phyloP scores from a whole-genome alignment of 2,329 filamentous ascomycete species.

The Microdochium paspali region DNA sequence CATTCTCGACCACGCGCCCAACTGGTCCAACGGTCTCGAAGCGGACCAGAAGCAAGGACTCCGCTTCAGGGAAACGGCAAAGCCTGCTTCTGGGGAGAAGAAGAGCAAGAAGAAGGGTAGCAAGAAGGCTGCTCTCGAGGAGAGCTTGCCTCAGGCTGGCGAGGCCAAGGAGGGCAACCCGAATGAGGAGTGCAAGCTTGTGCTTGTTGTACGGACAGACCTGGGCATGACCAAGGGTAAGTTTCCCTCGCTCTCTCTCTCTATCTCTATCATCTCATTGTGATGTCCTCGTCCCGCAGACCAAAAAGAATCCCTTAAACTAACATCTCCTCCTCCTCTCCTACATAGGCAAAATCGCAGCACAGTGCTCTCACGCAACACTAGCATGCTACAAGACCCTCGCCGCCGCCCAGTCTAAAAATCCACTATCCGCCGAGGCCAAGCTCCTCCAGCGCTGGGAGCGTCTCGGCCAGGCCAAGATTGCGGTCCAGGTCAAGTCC shows the following conservation, averaged over 20 bases:
- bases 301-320: slow-evolving; percentile 3
- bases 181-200: slow-evolving; percentile 85
- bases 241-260: slow-evolving; percentile 11
- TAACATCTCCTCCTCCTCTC: neutral
- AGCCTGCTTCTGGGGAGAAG: slow-evolving; percentile 5
- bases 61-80: slow-evolving; percentile 13
- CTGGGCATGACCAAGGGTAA: slow-evolving; percentile 94
- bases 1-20: slow-evolving; percentile 55
- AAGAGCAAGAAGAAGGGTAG: slow-evolving; percentile 7
- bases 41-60: slow-evolving; percentile 51
- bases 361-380: slow-evolving; percentile 92
- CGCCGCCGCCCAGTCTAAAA: slow-evolving; percentile 39
- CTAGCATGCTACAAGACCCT: slow-evolving; percentile 93
- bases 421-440: slow-evolving; percentile 43
- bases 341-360: slow-evolving; percentile 80
- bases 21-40: slow-evolving; percentile 54
- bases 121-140: slow-evolving; percentile 12
- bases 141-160: slow-evolving; percentile 32
- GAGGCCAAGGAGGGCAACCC: slow-evolving; percentile 21
- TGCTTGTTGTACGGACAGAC: slow-evolving; percentile 86
- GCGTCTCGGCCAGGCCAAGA: slow-evolving; percentile 77
- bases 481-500: slow-evolving; percentile 80
- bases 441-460: slow-evolving; percentile 78
- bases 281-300: neutral
- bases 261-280: neutral